A percentile compares a stretch with the other conserved stretches of the same genome.
These are phyloP conservation scores for Psilocybe subaeruginosa DNA, from an alignment of 768 basidiomycete species.

Conservation along the genomic window DNA sequence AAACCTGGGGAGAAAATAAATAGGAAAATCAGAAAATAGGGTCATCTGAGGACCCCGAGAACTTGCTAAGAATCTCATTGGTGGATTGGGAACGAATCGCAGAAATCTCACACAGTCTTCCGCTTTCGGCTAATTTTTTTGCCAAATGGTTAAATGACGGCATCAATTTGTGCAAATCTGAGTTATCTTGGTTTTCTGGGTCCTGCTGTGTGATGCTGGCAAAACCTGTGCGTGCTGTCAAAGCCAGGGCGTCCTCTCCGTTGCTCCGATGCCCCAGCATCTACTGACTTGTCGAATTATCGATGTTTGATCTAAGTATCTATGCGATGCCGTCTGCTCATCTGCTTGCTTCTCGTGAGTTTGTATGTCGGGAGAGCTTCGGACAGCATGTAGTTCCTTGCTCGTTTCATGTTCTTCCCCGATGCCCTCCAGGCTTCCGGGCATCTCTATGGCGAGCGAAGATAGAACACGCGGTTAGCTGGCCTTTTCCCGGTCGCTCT, in stretches of 20 bases:
- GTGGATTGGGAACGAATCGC: not conserved
- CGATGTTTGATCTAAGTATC: conserved; percentile 11
- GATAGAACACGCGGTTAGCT: not conserved
- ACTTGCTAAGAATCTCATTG: not conserved
- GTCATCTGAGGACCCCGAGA: not conserved
- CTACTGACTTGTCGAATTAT: conserved; percentile 6
- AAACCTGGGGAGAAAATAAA: conserved; percentile 2
- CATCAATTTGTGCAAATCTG: not conserved
- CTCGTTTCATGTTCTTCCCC: not conserved
- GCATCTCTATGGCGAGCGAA: not conserved
- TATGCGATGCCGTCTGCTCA: conserved; percentile 5
- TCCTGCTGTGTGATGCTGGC: conserved; percentile 1
- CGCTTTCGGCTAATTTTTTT: not conserved
- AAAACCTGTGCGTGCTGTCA: conserved; percentile 4
- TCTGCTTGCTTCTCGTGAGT: not conserved
- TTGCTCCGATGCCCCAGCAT: conserved; percentile 13
- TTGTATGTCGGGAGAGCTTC: conserved; percentile 9
- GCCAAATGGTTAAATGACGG: not conserved
- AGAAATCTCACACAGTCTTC: not conserved
- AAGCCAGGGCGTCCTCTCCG: conserved; percentile 6
- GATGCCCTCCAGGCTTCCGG: not conserved
- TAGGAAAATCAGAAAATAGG: conserved; percentile 1
- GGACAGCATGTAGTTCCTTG: not conserved
- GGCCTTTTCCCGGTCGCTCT: not conserved
- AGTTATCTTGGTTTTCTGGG: not conserved